These are phyloP conservation scores for Euphorbia pulcherrima DNA, from an alignment of 345 rosid species.

Conservation along the genomic window DNA sequence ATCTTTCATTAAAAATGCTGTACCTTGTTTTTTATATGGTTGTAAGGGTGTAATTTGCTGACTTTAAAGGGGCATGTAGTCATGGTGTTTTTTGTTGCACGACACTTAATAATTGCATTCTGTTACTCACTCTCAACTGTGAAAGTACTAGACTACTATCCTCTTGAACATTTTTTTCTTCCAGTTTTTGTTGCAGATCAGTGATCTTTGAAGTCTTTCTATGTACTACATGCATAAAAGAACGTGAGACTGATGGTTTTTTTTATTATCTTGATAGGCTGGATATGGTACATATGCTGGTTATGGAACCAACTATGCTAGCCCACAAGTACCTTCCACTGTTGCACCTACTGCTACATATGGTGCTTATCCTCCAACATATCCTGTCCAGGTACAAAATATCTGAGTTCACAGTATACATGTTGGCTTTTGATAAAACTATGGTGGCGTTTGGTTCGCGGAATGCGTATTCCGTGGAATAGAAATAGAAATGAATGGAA, in stretches of 20 bases:
- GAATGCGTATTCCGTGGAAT: too few relatives aligned
- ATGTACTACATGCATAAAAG: background rate
- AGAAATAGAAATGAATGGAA: too few relatives aligned
- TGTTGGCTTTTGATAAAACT: too few relatives aligned
- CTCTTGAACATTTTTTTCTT: too few relatives aligned
- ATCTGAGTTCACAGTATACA: background rate
- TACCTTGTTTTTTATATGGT: background rate
- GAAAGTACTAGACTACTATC: background rate
- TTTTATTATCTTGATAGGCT: slow-evolving; percentile 50
- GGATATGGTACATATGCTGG: slow-evolving; percentile 68
- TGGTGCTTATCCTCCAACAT: slow-evolving; percentile 73
- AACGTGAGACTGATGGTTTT: slow-evolving; percentile 3
- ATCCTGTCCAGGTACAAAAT: slow-evolving; percentile 67
- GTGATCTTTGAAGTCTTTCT: background rate
- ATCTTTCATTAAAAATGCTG: slow-evolving; percentile 6
- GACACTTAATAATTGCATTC: background rate
- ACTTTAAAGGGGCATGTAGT: background rate
- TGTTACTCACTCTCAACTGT: background rate
- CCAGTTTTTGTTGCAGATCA: background rate
- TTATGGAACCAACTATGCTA: slow-evolving; percentile 60
- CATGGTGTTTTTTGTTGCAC: background rate
- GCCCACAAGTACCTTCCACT: slow-evolving; percentile 64
- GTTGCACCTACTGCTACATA: slow-evolving; percentile 64
- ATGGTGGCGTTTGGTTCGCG: too few relatives aligned
- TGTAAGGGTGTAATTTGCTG: background rate